Base-by-base conservation (phyloP, 1,139 yeast genomes). In the Wickerhamomyces sp. region DNA sequence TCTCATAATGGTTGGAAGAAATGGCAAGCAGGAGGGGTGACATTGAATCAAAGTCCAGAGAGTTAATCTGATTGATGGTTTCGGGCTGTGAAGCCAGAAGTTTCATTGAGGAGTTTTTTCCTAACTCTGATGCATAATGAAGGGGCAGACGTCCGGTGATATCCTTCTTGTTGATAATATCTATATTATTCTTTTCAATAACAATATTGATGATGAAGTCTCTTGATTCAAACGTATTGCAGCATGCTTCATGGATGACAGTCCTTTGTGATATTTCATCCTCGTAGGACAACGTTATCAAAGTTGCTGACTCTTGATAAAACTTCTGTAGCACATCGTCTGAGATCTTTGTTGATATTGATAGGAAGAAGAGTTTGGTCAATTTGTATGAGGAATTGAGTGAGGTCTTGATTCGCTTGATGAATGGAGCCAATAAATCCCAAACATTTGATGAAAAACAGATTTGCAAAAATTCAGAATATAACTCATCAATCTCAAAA, bases 11-110 rank as follows among this genome's bases (percentile, higher is more conserved):
- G 44, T 83, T 76, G 56, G 81, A 78, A 45, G 83, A 81, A 36
- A 93, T 86, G 0, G 98, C 85, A 53, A 89, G 72, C 34, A 91
- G 69, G 47, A 93, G 68, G 0, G 98, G 94, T 0, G 96, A 79
- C 77, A 81, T 81, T 1, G 90, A 81, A 53, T 81, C 87, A 54
- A 81, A 81, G 60, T 85, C 93, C 48, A 81, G 65, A 2, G 65
- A 51, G 36, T 60, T 51, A 15, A 83, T 62, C 2, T 75, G 62
- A 36, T 69, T 68, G 31, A 84, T 69, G 32, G 84, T 64, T 50
- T 81, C 88, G 27, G 71, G 60, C 48, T 86, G 66, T 7, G 40
- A 13, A 5, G 36, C 35, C n/a, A 38, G 13, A 7, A 38, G 18
- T 13, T 31, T 23, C 3, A 38, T 38, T 8, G 29, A 23, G 18